Conservation (phyloP, 495 filamentous ascomycete genomes). For the Geopyxis carbonaria region DNA sequence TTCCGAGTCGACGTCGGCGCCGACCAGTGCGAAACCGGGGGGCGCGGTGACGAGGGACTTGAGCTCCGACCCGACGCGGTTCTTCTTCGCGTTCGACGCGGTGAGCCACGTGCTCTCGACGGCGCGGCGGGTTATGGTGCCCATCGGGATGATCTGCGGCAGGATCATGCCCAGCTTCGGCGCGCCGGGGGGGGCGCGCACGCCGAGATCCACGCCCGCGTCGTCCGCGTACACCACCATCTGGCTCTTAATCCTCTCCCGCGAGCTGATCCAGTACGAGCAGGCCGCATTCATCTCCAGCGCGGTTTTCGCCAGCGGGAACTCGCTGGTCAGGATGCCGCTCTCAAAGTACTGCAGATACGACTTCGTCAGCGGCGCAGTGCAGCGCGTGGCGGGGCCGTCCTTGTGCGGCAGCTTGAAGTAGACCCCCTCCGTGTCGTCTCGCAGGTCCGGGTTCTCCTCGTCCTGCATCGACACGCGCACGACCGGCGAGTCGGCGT, state of each 20-base stretch:
- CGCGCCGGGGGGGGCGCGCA: neutral
- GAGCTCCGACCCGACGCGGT: conserved; percentile 88
- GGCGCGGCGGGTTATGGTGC: conserved; percentile 86
- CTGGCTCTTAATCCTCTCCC: conserved; percentile 80
- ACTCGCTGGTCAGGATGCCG: conserved; percentile 70
- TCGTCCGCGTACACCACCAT: conserved; percentile 78
- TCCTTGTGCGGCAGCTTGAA: conserved; percentile 96
- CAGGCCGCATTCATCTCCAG: conserved; percentile 96
- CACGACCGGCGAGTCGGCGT: conserved; percentile 49
- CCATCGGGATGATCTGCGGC: conserved; percentile 99
- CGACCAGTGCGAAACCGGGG: conserved; percentile 79
- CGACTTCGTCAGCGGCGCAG: conserved; percentile 71
- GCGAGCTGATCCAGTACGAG: conserved; percentile 94
- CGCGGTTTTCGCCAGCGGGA: conserved; percentile 75
- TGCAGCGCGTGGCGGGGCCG: conserved; percentile 68
- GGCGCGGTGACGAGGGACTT: conserved; percentile 95
- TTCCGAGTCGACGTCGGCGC: conserved; percentile 96
- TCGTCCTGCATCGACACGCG: conserved; percentile 55
- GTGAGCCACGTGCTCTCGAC: conserved; percentile 99
- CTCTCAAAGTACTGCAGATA: conserved; percentile 86
- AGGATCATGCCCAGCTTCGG: conserved; percentile 57
- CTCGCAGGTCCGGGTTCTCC: conserved; percentile 45
- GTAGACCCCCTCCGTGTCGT: conserved; percentile 51
- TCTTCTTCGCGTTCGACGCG: conserved; percentile 86
- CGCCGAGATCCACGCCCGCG: conserved; percentile 13